These are phyloP conservation scores for Hypoxylon sp. DNA, from an alignment of 2,329 filamentous ascomycete species.

Conservation along the genomic window DNA sequence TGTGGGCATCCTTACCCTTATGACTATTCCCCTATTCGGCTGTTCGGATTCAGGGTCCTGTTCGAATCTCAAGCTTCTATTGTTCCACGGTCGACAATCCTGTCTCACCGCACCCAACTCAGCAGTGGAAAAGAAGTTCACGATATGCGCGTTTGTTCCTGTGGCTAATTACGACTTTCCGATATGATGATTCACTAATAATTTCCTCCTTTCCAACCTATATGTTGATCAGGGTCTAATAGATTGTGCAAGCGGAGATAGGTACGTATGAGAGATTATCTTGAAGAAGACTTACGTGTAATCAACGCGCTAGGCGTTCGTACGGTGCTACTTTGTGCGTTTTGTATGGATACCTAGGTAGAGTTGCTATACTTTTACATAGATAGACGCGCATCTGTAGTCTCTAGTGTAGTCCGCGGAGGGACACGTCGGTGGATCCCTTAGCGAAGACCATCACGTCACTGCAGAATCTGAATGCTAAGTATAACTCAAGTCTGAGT, in stretches of 20 bases:
- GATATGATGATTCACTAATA: not conserved
- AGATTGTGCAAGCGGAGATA: not conserved
- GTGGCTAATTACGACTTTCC: conserved; percentile 1
- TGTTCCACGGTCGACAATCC: conserved; percentile 23
- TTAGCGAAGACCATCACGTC: not conserved
- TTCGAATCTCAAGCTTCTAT: conserved; percentile 20
- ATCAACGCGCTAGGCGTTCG: too few relatives aligned
- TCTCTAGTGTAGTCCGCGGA: not conserved
- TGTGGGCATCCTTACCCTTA: conserved; percentile 25
- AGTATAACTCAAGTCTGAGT: not conserved
- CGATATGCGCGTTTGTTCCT: conserved; percentile 4
- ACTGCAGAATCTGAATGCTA: not conserved
- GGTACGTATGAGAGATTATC: not conserved
- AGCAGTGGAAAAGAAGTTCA: conserved; percentile 17
- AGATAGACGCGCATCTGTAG: not conserved
- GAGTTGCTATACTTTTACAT: not conserved
- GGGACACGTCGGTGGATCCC: not conserved
- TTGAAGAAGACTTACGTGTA: too few relatives aligned
- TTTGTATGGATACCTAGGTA: not conserved
- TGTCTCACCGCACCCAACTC: conserved; percentile 28
- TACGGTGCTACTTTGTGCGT: too few relatives aligned
- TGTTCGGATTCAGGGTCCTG: conserved; percentile 20
- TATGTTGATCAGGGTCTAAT: not conserved
- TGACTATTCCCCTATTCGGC: conserved; percentile 24
- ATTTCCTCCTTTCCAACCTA: conserved; percentile 3